These are phyloP conservation scores for Collybiopsis luxurians DNA, from an alignment of 768 basidiomycete genomes.

Conservation along the genomic window DNA sequence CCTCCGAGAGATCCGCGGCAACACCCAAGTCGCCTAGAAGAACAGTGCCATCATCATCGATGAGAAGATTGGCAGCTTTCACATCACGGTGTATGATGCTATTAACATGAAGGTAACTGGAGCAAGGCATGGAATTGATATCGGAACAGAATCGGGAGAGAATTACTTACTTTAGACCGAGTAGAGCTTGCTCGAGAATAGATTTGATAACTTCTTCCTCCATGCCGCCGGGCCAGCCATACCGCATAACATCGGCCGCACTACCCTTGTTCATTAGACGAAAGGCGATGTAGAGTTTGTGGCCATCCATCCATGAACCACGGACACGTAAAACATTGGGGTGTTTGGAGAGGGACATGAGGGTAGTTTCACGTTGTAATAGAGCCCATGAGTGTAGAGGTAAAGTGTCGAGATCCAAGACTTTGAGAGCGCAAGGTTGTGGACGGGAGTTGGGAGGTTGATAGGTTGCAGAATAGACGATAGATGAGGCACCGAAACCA, in stretches of 20 bases:
- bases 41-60: conserved; percentile 89
- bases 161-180: conserved; percentile 77
- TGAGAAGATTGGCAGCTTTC: conserved; percentile 91
- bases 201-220: conserved; percentile 87
- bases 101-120: conserved; percentile 82
- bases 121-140: neutral
- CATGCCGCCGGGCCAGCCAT: conserved; percentile 86
- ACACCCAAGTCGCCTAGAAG: conserved; percentile 92
- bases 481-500: conserved; percentile 90
- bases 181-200: conserved; percentile 79
- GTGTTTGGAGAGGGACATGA: conserved; percentile 91
- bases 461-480: conserved; percentile 79
- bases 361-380: conserved; percentile 80
- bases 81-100: conserved; percentile 92
- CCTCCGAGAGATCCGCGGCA: conserved; percentile 78
- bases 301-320: conserved; percentile 84
- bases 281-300: conserved; percentile 81
- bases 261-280: conserved; percentile 90
- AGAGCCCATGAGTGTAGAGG: conserved; percentile 68
- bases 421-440: conserved; percentile 79
- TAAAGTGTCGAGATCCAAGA: conserved; percentile 81
- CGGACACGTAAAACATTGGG: conserved; percentile 92
- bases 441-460: conserved; percentile 35
- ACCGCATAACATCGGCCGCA: conserved; percentile 80
- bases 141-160: neutral